phyloP scores from a whole-genome alignment of 2,329 filamentous ascomycete species.

The Xylaria sp. region DNA sequence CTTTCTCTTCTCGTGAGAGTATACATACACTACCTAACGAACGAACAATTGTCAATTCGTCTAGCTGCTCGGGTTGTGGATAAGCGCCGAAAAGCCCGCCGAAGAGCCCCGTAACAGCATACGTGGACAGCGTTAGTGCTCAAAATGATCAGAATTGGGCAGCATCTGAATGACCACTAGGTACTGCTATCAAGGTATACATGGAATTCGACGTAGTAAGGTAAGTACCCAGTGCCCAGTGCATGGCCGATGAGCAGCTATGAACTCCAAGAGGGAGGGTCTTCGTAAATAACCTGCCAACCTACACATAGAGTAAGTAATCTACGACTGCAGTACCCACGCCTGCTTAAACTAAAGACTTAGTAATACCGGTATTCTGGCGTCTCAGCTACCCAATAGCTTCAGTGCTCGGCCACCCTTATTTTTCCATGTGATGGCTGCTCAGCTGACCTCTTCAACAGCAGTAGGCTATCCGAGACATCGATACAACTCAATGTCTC shows the following conservation, averaged over 20 bases:
- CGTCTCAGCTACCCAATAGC: not conserved
- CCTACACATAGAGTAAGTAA: too few relatives aligned
- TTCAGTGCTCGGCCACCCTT: not conserved
- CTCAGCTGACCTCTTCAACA: conserved; percentile 8
- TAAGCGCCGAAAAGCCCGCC: conserved; percentile 6
- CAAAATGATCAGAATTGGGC: conserved; percentile 9
- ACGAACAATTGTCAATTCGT: not conserved
- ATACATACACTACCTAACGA: not conserved
- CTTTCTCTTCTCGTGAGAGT: not conserved
- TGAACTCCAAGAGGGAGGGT: too few relatives aligned
- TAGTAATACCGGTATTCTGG: too few relatives aligned
- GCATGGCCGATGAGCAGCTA: too few relatives aligned
- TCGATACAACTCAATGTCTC: not conserved
- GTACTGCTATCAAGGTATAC: too few relatives aligned
- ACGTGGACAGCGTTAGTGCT: conserved; percentile 17
- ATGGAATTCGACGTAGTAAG: too few relatives aligned
- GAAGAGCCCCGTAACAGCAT: conserved; percentile 16
- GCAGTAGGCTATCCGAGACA: not conserved
- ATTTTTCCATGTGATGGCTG: not conserved
- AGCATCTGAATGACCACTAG: not conserved
- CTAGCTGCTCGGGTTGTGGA: not conserved
- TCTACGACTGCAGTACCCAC: too few relatives aligned
- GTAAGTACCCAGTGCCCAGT: not conserved
- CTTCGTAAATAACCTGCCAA: too few relatives aligned
- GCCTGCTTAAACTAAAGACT: too few relatives aligned